Conservation (phyloP, 306 rosid species). For the Trifolium pratense region DNA sequence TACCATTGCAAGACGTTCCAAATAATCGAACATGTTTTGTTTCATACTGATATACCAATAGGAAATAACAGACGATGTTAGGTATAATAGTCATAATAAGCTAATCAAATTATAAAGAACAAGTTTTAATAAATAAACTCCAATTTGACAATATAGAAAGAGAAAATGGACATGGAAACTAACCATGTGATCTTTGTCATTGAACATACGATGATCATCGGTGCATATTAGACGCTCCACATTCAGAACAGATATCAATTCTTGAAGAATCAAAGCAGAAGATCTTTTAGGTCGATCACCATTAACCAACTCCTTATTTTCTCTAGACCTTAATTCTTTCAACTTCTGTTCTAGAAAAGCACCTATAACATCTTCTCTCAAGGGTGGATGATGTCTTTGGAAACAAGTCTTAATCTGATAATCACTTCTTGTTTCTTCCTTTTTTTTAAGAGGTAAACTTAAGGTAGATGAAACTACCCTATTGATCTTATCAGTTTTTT, state of each 20-base stretch:
- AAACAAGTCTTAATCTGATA: slow-evolving; percentile 37
- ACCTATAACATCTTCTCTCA: slow-evolving; percentile 63
- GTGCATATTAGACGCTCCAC: slow-evolving; percentile 40
- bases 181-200: slow-evolving; percentile 38
- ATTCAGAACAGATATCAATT: slow-evolving; percentile 59
- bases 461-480: slow-evolving; percentile 38
- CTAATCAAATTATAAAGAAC: slow-evolving; percentile 16
- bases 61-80: slow-evolving; percentile 32
- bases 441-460: not conserved
- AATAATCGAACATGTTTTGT: slow-evolving; percentile 40
- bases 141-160: slow-evolving; percentile 6
- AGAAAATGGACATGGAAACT: slow-evolving; percentile 43
- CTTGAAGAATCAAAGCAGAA: slow-evolving; percentile 67
- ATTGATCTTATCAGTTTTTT: slow-evolving; percentile 45
- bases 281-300: slow-evolving; percentile 52
- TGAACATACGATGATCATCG: slow-evolving; percentile 35
- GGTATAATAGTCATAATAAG: slow-evolving; percentile 2
- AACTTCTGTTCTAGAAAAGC: slow-evolving; percentile 68
- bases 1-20: slow-evolving; percentile 42
- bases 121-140: not conserved
- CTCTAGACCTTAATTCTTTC: slow-evolving; percentile 61
- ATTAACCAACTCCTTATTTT: slow-evolving; percentile 47
- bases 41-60: slow-evolving; percentile 45
- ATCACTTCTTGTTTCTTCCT: slow-evolving; percentile 42
- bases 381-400: slow-evolving; percentile 47